These are phyloP conservation scores for Bolboschoenus planiculmis DNA, from an alignment of 176 grass and related monocot genomes.

Conservation along the genomic window DNA sequence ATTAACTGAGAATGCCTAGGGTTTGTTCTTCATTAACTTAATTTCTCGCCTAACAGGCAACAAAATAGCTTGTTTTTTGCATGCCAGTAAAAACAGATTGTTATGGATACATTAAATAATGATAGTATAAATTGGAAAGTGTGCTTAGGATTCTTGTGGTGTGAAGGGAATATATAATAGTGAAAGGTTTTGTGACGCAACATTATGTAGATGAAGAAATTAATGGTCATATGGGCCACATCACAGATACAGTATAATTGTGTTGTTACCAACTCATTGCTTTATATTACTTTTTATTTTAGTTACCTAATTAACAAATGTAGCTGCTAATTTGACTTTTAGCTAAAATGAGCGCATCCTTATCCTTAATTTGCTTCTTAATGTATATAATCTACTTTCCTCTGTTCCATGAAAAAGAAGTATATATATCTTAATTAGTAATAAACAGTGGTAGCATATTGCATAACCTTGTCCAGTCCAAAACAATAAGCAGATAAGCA, in stretches of 20 bases:
- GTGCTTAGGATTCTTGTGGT: not conserved
- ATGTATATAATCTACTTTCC: not conserved
- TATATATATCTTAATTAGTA: not conserved
- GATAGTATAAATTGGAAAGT: not conserved
- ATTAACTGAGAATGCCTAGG: not conserved
- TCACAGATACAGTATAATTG: not conserved
- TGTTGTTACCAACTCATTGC: not conserved
- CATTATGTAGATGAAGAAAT: not conserved
- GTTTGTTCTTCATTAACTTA: not conserved
- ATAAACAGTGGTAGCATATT: not conserved
- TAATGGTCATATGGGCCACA: not conserved
- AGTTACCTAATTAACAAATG: not conserved
- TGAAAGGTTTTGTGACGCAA: not conserved
- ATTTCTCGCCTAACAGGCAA: not conserved
- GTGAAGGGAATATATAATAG: not conserved
- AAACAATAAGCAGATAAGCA: not conserved
- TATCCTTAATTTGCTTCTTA: not conserved
- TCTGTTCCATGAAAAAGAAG: not conserved
- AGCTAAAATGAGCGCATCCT: not conserved
- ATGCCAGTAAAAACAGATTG: not conserved
- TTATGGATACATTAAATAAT: not conserved
- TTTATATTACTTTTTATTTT: not conserved
- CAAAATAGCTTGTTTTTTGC: not conserved
- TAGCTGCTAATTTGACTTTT: not conserved
- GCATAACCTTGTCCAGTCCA: not conserved